Conservation (phyloP, 257 asterid species). For the Primulina tabacum region DNA sequence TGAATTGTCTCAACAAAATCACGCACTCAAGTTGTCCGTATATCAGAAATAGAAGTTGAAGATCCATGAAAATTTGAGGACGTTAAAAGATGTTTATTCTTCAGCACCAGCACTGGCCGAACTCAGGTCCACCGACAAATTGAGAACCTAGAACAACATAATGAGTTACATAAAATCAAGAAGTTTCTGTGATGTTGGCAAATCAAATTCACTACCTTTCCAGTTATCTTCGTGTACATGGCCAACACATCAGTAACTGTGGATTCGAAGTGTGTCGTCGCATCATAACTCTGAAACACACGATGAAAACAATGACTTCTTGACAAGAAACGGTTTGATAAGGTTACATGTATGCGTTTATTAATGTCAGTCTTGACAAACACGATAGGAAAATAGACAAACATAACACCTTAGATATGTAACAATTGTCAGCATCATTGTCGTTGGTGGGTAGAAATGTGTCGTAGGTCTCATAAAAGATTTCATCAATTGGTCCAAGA, state of each 20-base stretch:
- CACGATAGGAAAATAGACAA: background rate
- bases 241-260: constrained; percentile 54
- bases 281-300: constrained; percentile 53
- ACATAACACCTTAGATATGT: constrained; percentile 56
- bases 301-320: background rate
- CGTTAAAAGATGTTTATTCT: constrained; percentile 22
- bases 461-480: constrained; percentile 82
- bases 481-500: constrained; percentile 89
- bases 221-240: constrained; percentile 57
- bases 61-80: background rate
- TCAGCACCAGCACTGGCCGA: constrained; percentile 56
- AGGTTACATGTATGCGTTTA: background rate
- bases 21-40: background rate
- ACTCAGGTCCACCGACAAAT: constrained; percentile 57
- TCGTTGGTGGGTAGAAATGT: constrained; percentile 63
- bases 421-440: constrained; percentile 57
- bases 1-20: background rate
- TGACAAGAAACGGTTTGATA: background rate
- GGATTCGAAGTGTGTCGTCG: constrained; percentile 64
- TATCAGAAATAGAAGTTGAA: no score
- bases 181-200: background rate
- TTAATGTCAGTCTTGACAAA: background rate
- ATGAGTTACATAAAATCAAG: background rate
- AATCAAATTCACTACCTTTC: constrained; percentile 37
- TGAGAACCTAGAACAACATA: constrained; percentile 32